Evolutionary conservation across 2,329 filamentous ascomycete genomes (phyloP).

Genomic region (Colletotrichum navitas): DNA sequence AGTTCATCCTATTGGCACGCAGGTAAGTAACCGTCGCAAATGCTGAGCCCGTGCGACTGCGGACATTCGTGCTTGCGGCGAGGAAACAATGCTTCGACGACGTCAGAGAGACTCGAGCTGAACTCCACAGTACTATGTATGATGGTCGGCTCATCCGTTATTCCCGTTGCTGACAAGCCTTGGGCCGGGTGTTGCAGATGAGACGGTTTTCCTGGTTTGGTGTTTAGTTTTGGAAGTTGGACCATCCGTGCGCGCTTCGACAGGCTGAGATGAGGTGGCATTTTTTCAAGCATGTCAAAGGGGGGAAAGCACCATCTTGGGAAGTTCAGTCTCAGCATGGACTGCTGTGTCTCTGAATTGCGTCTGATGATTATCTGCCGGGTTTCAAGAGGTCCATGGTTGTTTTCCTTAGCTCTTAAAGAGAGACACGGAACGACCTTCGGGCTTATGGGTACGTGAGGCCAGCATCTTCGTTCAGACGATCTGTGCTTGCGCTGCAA

Average conservation of each 20-base stretch:
- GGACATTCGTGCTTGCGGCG: conserved; percentile 13
- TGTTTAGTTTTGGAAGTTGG: neutral
- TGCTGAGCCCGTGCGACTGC: conserved; percentile 21
- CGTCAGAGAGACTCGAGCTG: neutral
- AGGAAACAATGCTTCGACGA: neutral
- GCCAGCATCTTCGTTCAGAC: neutral
- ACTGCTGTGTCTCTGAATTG: neutral
- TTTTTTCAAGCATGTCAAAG: conserved; percentile 16
- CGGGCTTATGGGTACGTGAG: neutral
- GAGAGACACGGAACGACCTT: neutral
- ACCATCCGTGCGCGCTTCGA: conserved; percentile 27
- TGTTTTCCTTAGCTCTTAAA: neutral
- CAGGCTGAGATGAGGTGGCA: conserved; percentile 3
- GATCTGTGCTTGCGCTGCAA: neutral
- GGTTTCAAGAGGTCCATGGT: neutral
- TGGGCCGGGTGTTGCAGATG: neutral
- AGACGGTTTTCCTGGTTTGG: neutral
- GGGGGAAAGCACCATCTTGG: conserved; percentile 14
- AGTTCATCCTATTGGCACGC: conserved; percentile 17
- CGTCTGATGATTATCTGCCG: conserved; percentile 16
- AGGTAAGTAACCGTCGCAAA: neutral
- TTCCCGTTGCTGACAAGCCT: neutral
- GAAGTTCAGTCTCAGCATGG: neutral
- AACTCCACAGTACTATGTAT: neutral
- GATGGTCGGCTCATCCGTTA: neutral